Evolutionary conservation across 768 basidiomycete species (phyloP).

Genomic region (Russula vinacea): DNA sequence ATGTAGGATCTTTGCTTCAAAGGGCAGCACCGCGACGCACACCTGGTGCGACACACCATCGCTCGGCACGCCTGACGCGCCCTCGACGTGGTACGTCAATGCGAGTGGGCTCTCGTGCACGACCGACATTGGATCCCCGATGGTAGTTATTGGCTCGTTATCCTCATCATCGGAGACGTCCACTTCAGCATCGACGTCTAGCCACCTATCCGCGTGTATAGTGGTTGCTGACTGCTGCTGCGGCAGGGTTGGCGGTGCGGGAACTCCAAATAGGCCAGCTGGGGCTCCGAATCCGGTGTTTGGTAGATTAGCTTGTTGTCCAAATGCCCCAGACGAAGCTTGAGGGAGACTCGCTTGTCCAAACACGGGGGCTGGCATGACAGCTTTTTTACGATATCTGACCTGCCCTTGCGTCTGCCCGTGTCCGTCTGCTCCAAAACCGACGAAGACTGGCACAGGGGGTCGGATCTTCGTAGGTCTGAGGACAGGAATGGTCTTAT

Average conservation of each 20-base stretch:
- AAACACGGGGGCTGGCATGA: too few species aligned
- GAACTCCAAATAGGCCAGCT: not conserved
- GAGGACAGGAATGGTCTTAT: constrained; percentile 36
- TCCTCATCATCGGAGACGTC: not conserved
- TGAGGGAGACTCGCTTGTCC: too few species aligned
- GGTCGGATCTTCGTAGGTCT: constrained; percentile 20
- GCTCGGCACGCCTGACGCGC: constrained; percentile 49
- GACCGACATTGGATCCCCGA: constrained; percentile 42
- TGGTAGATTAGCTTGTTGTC: too few species aligned
- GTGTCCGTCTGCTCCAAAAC: not conserved
- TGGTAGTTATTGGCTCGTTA: not conserved
- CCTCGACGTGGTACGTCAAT: constrained; percentile 50
- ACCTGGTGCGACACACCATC: constrained; percentile 57
- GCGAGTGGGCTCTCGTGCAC: constrained; percentile 53
- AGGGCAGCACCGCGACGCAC: constrained; percentile 47
- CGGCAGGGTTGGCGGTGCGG: not conserved
- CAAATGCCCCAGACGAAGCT: too few species aligned
- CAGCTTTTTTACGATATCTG: too few species aligned
- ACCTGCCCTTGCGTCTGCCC: too few species aligned
- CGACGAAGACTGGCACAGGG: not conserved
- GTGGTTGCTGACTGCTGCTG: not conserved
- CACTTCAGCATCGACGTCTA: not conserved
- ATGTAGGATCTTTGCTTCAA: constrained; percentile 47
- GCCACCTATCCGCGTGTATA: not conserved
- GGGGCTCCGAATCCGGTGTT: too few species aligned